Percentiles rank a stretch among this genome's conserved stretches.
phyloP scores from a whole-genome alignment of 2,329 filamentous ascomycete species.

The Talaromyces islandicus region DNA sequence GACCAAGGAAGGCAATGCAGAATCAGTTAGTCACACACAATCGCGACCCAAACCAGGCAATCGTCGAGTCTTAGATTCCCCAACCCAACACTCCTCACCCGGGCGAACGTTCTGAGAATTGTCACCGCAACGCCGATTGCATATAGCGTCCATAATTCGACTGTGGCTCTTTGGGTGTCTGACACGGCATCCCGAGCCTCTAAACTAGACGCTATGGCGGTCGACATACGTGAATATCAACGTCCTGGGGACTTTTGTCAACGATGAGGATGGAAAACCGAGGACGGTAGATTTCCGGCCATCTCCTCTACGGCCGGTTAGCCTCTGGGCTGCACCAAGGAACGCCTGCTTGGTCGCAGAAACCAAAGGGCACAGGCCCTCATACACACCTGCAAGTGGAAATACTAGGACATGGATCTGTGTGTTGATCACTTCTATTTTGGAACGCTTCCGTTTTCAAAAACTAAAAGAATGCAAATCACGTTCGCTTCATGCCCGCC shows the following conservation, averaged over 20 bases:
- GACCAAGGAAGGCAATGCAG: neutral
- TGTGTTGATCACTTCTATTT: neutral
- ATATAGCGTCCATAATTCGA: conserved; percentile 23
- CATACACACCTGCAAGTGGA: too few species aligned
- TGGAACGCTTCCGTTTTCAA: neutral
- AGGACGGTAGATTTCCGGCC: neutral
- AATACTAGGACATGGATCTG: neutral
- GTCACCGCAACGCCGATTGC: conserved; percentile 19
- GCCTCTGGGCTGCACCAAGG: too few species aligned
- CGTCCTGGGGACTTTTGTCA: neutral
- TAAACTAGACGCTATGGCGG: conserved; percentile 6
- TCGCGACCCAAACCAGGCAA: conserved; percentile 52
- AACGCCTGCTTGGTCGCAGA: too few species aligned
- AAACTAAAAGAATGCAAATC: neutral
- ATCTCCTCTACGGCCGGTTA: neutral
- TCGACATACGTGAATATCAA: neutral
- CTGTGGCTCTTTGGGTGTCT: conserved; percentile 12
- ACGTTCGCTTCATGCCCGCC: neutral
- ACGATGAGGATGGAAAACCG: neutral
- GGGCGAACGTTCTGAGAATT: conserved; percentile 34
- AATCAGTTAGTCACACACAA: conserved; percentile 33
- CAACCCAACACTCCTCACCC: conserved; percentile 36
- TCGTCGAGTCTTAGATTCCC: conserved; percentile 53
- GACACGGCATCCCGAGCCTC: conserved; percentile 13
- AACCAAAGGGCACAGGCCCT: too few species aligned